phyloP scores from a whole-genome alignment of 2,329 filamentous ascomycete species.

The Lachnellula arida region DNA sequence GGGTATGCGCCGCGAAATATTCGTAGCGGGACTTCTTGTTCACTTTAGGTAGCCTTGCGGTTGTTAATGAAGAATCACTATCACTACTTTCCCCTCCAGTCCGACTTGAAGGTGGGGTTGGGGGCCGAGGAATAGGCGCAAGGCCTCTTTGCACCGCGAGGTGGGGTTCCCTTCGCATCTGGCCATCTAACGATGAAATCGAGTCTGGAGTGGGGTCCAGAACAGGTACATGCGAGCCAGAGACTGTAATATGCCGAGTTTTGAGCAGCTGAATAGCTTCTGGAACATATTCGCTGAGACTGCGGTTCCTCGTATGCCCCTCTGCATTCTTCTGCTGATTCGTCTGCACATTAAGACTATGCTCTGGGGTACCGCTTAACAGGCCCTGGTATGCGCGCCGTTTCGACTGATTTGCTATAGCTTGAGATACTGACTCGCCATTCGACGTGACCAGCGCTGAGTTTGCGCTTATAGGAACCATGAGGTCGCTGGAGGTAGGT shows the following conservation, averaged over 20 bases:
- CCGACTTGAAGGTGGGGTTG: constrained; percentile 80
- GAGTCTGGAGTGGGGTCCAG: constrained; percentile 41
- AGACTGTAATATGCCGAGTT: constrained; percentile 67
- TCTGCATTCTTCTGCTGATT: constrained; percentile 27
- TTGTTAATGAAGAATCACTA: constrained; percentile 44
- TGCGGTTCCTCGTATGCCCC: constrained; percentile 67
- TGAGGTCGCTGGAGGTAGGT: constrained; percentile 44
- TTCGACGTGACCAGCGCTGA: constrained; percentile 47
- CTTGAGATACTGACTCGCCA: constrained; percentile 48
- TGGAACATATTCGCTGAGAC: constrained; percentile 82
- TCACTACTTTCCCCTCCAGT: constrained; percentile 49
- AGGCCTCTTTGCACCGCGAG: constrained; percentile 75
- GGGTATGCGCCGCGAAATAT: constrained; percentile 65
- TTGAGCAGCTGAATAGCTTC: constrained; percentile 64
- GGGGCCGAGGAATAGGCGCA: constrained; percentile 56
- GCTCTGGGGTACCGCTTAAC: constrained; percentile 19
- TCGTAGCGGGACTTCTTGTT: constrained; percentile 45
- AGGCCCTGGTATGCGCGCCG: constrained; percentile 53
- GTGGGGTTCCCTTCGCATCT: constrained; percentile 72
- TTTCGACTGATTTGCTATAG: constrained; percentile 49
- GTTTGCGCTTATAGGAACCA: constrained; percentile 36
- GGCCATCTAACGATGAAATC: constrained; percentile 45
- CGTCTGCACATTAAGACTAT: constrained; percentile 14
- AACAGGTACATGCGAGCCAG: constrained; percentile 50
- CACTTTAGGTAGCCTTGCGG: constrained; percentile 32